Percentiles rank a stretch among this genome's conserved stretches.
Evolutionary conservation across 495 filamentous ascomycete genomes (phyloP).

Genomic region (Neurospora intermedia): DNA sequence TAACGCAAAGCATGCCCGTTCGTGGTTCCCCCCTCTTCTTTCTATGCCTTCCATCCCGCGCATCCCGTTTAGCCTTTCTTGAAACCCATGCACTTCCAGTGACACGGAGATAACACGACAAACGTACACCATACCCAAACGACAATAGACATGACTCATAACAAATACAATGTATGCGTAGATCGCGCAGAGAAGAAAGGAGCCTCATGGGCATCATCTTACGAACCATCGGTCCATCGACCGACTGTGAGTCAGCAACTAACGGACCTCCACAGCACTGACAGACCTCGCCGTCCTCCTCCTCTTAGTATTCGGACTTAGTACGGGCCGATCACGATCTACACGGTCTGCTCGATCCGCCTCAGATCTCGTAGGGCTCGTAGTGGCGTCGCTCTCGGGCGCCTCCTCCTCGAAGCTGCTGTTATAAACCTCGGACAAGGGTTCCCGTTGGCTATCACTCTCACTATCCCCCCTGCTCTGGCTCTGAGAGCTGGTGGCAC

Average conservation of each 20-base stretch:
- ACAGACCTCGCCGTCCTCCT: constrained; percentile 15
- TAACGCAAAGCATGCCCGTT: not conserved
- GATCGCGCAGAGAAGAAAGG: not conserved
- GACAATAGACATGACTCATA: not conserved
- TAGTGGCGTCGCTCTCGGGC: not conserved
- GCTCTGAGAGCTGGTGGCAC: not conserved
- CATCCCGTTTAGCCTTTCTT: not conserved
- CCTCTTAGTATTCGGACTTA: constrained; percentile 25
- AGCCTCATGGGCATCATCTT: not conserved
- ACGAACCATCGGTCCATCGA: not conserved
- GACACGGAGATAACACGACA: not conserved
- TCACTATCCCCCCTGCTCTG: not conserved
- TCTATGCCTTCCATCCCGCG: not conserved
- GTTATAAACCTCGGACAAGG: constrained; percentile 18
- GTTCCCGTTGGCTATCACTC: constrained; percentile 3
- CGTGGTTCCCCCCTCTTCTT: not conserved
- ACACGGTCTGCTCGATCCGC: not conserved
- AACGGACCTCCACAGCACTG: constrained; percentile 20
- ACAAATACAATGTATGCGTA: not conserved
- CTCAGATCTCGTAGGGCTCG: not conserved
- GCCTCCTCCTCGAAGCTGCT: constrained; percentile 23
- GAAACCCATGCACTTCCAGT: not conserved
- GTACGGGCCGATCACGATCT: constrained; percentile 12
- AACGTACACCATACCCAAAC: not conserved
- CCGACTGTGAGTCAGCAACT: constrained; percentile 1